phyloP scores from a whole-genome alignment of 495 filamentous ascomycete genomes.

The Peziza echinospora region DNA sequence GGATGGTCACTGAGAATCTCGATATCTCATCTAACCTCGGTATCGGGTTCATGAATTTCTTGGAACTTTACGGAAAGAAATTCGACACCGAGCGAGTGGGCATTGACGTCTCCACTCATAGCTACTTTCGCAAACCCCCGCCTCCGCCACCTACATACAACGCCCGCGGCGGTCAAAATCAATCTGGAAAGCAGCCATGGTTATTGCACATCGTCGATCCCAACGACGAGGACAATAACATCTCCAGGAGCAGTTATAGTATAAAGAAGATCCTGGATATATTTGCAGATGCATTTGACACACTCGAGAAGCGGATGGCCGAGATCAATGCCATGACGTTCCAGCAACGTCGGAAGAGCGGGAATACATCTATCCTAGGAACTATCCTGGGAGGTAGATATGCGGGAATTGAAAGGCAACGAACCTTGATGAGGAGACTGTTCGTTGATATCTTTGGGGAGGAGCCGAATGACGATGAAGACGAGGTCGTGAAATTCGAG shows the following conservation, averaged over 20 bases:
- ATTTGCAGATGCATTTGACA: conserved; percentile 41
- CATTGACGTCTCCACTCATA: conserved; percentile 51
- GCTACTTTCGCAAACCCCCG: conserved; percentile 25
- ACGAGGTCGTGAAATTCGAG: neutral
- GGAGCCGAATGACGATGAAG: conserved; percentile 1
- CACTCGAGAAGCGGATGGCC: conserved; percentile 36
- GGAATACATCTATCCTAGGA: conserved; percentile 30
- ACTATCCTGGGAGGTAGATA: conserved; percentile 53
- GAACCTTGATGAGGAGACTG: conserved; percentile 29
- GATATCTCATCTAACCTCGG: conserved; percentile 45
- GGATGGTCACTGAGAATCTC: conserved; percentile 34
- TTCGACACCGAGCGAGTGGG: conserved; percentile 45
- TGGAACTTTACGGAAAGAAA: conserved; percentile 65
- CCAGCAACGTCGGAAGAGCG: conserved; percentile 20
- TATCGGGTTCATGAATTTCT: conserved; percentile 58
- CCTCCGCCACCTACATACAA: conserved; percentile 7
- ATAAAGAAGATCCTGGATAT: conserved; percentile 35
- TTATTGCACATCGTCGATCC: conserved; percentile 68
- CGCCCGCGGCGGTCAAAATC: conserved; percentile 22
- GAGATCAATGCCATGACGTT: conserved; percentile 15
- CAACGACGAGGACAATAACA: conserved; percentile 62
- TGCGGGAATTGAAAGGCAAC: conserved; percentile 40
- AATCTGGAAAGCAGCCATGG: conserved; percentile 23
- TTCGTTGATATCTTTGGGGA: conserved; percentile 26
- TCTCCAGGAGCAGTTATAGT: conserved; percentile 56